phyloP scores from a whole-genome alignment of 169 alveolate species.

The Plasmodium coatneyi region DNA sequence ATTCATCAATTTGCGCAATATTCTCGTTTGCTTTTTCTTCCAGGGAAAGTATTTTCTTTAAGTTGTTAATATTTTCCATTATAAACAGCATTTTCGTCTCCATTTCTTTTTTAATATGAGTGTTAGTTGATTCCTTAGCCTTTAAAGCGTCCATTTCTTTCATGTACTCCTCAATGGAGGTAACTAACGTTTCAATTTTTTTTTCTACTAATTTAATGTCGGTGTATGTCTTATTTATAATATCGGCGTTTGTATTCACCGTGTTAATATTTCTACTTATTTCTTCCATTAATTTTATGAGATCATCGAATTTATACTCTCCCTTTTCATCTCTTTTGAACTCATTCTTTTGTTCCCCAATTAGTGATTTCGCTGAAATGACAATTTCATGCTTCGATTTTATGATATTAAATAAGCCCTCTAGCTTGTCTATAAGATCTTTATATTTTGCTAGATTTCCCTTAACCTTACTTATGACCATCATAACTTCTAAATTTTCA shows the following conservation, averaged over 20 bases:
- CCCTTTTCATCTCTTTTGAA: not conserved
- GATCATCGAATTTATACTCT: not conserved
- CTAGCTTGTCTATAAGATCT: not conserved
- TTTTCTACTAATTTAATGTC: not conserved
- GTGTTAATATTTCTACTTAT: not conserved
- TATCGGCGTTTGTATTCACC: not conserved
- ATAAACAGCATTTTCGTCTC: not conserved
- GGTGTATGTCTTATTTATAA: not conserved
- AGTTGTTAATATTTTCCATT: conserved; percentile 17
- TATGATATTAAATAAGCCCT: not conserved
- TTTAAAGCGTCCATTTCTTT: not conserved
- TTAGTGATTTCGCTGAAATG: conserved; percentile 7
- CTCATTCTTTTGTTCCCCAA: not conserved
- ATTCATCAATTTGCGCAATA: not conserved
- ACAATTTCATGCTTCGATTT: conserved; percentile 6
- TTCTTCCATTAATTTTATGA: conserved; percentile 2
- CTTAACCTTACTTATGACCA: not conserved
- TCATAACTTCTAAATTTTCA: conserved; percentile 9
- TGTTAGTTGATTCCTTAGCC: not conserved
- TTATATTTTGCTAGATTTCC: conserved; percentile 3
- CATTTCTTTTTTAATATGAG: not conserved
- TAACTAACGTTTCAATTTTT: not conserved
- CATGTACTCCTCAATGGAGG: not conserved
- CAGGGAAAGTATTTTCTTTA: not conserved
- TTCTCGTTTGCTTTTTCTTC: not conserved